These are phyloP conservation scores for Graphilbum ipis-grandicollis DNA, from an alignment of 2,329 filamentous ascomycete species.

Conservation along the genomic window DNA sequence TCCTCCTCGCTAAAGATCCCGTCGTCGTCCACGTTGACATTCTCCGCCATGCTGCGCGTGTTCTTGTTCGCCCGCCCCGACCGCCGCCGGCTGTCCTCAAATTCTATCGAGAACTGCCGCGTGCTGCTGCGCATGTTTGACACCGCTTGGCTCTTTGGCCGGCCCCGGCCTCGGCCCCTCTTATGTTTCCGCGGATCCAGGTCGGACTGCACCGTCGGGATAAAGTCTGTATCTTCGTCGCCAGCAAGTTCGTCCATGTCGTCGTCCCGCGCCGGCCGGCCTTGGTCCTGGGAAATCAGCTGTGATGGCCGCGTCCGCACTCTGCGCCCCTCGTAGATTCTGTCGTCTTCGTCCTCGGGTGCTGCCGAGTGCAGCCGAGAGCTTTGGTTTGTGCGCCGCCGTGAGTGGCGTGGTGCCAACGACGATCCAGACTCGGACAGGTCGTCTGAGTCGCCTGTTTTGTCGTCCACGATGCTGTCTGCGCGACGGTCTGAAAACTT, in stretches of 20 bases:
- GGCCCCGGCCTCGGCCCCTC: constrained; percentile 6
- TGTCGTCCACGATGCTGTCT: constrained; percentile 2
- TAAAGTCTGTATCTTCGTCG: constrained; percentile 12
- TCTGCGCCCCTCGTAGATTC: not conserved
- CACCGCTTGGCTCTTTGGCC: not conserved
- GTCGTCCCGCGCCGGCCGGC: constrained; percentile 3
- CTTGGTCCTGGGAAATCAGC: not conserved
- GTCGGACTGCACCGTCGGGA: constrained; percentile 13
- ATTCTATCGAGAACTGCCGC: constrained; percentile 26
- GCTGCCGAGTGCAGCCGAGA: constrained; percentile 3
- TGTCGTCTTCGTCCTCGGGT: constrained; percentile 1
- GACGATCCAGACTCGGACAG: not conserved
- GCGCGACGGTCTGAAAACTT: not conserved
- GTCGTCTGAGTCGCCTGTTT: constrained; percentile 1
- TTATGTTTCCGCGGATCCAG: constrained; percentile 6
- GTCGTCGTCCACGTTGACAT: constrained; percentile 40
- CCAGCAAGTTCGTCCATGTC: constrained; percentile 15
- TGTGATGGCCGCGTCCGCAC: constrained; percentile 1
- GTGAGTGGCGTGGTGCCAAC: not conserved
- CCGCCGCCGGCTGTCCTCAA: constrained; percentile 29
- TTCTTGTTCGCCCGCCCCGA: constrained; percentile 30
- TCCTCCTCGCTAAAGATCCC: constrained; percentile 31
- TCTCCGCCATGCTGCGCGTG: constrained; percentile 29
- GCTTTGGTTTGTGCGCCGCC: constrained; percentile 4
- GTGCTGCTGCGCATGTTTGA: not conserved